Percentiles rank a stretch among this genome's conserved stretches.
phyloP scores from a whole-genome alignment of 768 basidiomycete genomes.

The Serendipita indica region DNA sequence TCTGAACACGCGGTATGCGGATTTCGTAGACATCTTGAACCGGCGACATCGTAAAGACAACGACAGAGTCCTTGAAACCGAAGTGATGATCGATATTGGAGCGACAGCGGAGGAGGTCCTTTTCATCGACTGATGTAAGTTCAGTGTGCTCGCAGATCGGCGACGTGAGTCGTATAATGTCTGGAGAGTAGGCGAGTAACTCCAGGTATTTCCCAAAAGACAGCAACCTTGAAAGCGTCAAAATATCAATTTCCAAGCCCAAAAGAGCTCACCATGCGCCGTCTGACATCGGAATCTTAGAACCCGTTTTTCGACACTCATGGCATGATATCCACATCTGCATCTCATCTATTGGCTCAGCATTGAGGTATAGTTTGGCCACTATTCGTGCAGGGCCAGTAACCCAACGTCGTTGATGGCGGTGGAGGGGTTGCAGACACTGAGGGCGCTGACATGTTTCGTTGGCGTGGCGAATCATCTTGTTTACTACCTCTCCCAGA shows the following conservation, averaged over 20 bases:
- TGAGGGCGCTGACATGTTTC: constrained; percentile 26
- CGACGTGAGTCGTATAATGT: constrained; percentile 24
- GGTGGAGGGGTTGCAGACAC: background rate
- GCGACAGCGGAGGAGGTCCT: constrained; percentile 20
- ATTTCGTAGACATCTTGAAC: constrained; percentile 48
- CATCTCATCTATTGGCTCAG: constrained; percentile 20
- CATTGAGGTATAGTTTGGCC: constrained; percentile 15
- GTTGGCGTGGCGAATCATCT: constrained; percentile 22
- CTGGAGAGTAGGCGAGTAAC: constrained; percentile 33
- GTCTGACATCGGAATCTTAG: constrained; percentile 27
- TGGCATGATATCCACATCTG: constrained; percentile 37
- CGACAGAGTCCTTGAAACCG: constrained; percentile 22
- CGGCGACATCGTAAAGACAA: constrained; percentile 33
- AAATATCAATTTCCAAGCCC: too few species aligned
- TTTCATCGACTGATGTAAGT: constrained; percentile 22
- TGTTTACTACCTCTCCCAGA: constrained; percentile 32
- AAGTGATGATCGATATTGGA: constrained; percentile 31
- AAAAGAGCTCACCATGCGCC: constrained; percentile 38
- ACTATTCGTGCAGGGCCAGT: constrained; percentile 24
- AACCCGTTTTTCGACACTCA: constrained; percentile 29
- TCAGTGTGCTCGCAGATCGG: constrained; percentile 33
- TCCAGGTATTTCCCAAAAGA: constrained; percentile 48
- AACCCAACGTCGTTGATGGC: constrained; percentile 33
- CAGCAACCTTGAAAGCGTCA: constrained; percentile 33
- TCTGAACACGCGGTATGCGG: constrained; percentile 44